Evolutionary conservation across 768 basidiomycete genomes (phyloP), one percentile per base, ranked within the genome.

Genomic region (Xerocomellus dryophilus): DNA sequence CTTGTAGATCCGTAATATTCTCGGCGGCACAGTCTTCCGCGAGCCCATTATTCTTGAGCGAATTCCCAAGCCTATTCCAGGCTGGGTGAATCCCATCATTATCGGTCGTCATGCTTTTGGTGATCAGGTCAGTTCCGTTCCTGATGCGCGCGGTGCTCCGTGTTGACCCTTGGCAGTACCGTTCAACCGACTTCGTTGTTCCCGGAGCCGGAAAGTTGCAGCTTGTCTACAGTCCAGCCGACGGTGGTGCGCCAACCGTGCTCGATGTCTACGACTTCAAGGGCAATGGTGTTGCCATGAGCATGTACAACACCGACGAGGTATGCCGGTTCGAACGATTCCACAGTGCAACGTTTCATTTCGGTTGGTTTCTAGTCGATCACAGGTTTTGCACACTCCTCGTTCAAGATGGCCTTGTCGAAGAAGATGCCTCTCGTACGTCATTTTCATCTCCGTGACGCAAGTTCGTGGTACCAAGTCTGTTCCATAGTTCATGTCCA

Each of bases 221-320:
- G 73, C 81, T 98, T 17, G 83, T 96, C 17, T 98, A 85, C 74
- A 92, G 85, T 6, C 96, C 97, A 4, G 74, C 77, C 6, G 84
- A 88, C 57, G 92, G 94, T 14, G 77, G 81, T n/a, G 71, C 80
- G 27, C 77, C 76, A 38, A 88, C 82, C 10, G 75, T 76, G 14
- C 73, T 98, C 67, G 77, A 95, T 58, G 93, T 99, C 38, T 98
- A 91, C 64, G 87, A 98, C 73, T 99, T 98, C 79, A 85, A 90
- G 71, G 92, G 87, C 25, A 81, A 80, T 52, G 97, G 97, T 61
- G 91, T 98, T 31, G 95, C 94, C 5, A 83, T 99, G 81, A 81
- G 86, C 67, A 98, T 98, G 97, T 98, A 98, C 77, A 98, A 98
- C 75, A 98, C 94, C 7, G 93, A 98, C 60, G 93, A 96, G 64